Evolutionary conservation across 257 asterid genomes (phyloP).

Genomic region (Solanum habrochaites): DNA sequence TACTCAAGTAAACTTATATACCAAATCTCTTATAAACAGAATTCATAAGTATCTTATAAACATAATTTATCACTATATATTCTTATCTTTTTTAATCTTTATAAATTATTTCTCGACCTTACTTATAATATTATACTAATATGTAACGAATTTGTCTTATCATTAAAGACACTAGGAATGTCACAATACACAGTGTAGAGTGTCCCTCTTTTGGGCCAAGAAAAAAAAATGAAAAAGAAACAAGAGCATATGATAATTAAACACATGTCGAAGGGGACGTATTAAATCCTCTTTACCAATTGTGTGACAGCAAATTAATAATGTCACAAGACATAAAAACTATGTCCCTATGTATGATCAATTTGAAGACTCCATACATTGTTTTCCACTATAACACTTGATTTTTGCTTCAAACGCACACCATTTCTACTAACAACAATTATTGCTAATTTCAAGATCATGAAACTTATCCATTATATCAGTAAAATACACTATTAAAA

Average conservation of each 20-base stretch:
- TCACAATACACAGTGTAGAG: background rate
- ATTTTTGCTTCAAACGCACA: background rate
- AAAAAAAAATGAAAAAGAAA: background rate
- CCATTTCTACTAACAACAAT: background rate
- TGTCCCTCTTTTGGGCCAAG: background rate
- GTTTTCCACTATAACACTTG: background rate
- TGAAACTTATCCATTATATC: background rate
- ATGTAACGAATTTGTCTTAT: background rate
- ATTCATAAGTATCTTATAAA: background rate
- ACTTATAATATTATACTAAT: background rate
- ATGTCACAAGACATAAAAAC: background rate
- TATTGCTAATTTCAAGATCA: background rate
- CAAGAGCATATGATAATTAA: background rate
- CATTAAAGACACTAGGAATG: background rate
- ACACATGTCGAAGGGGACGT: background rate
- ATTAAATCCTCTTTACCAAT: background rate
- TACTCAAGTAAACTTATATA: background rate
- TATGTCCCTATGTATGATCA: background rate
- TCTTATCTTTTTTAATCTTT: no score
- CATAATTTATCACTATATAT: background rate
- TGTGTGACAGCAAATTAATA: background rate
- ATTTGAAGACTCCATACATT: background rate
- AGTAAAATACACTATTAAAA: background rate
- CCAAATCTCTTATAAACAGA: background rate
- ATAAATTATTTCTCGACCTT: background rate